Conservation (phyloP, 495 filamentous ascomycete genomes). For the Schizothecium vesticola region DNA sequence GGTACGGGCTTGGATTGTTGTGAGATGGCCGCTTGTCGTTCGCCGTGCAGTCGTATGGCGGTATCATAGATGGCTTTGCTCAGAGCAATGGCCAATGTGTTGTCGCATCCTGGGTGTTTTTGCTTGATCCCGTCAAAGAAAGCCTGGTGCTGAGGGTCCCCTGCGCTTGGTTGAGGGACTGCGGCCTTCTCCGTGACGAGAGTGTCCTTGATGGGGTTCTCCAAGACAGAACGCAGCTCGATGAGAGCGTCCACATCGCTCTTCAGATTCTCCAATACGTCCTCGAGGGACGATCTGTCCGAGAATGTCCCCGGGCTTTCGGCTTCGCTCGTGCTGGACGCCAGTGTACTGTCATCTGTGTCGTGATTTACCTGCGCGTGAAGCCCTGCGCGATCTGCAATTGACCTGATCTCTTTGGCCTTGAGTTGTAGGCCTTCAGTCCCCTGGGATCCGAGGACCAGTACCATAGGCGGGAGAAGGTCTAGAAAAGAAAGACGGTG, state of each 20-base stretch:
- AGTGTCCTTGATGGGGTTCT: constrained; percentile 1
- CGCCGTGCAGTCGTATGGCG: not conserved
- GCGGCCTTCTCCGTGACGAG: not conserved
- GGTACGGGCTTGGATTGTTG: not conserved
- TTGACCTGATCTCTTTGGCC: not conserved
- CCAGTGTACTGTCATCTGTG: not conserved
- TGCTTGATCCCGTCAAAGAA: constrained; percentile 9
- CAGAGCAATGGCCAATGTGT: not conserved
- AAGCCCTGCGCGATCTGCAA: not conserved
- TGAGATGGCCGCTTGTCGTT: not conserved
- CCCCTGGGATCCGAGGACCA: not conserved
- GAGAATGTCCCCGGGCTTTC: not conserved
- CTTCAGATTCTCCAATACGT: not conserved
- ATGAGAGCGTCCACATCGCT: constrained; percentile 3
- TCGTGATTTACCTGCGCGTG: not conserved
- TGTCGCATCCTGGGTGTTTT: constrained; percentile 4
- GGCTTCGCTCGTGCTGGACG: not conserved
- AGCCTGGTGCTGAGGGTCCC: not conserved
- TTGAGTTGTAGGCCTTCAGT: not conserved
- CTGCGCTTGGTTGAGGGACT: not conserved
- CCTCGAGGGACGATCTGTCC: not conserved
- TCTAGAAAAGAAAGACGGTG: not conserved
- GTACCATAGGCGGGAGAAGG: not conserved
- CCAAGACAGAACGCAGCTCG: not conserved
- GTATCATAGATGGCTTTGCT: constrained; percentile 9